Evolutionary conservation across 1,139 yeast species (phyloP).

Genomic region (Nakaseomyces sp.): DNA sequence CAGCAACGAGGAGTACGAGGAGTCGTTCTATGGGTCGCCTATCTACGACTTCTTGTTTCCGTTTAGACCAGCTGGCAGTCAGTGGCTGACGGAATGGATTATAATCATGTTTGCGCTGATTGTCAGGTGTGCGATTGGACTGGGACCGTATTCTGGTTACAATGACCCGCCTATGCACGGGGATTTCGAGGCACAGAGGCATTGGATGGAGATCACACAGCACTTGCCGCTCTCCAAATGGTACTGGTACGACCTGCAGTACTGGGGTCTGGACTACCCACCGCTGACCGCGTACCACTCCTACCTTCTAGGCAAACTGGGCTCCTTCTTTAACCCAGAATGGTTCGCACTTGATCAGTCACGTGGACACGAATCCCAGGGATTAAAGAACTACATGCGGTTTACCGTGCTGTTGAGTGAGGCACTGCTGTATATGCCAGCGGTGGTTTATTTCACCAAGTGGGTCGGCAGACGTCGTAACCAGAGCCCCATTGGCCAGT

Average conservation of each 20-base stretch:
- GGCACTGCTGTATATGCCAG: constrained; percentile 66
- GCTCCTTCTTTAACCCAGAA: constrained; percentile 46
- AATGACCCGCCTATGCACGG: constrained; percentile 73
- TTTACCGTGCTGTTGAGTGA: constrained; percentile 71
- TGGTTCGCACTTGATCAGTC: constrained; percentile 76
- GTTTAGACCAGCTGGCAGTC: constrained; percentile 64
- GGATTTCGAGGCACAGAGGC: constrained; percentile 96
- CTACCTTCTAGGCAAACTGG: constrained; percentile 67
- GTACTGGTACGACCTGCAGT: constrained; percentile 82
- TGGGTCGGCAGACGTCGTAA: constrained; percentile 50
- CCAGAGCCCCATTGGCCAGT: constrained; percentile 63
- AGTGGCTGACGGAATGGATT: constrained; percentile 82
- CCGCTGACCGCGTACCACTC: constrained; percentile 95
- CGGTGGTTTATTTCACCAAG: constrained; percentile 57
- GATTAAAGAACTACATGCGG: constrained; percentile 75
- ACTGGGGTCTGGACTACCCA: constrained; percentile 98
- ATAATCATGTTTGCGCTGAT: constrained; percentile 67
- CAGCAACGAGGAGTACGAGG: constrained; percentile 11
- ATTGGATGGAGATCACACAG: constrained; percentile 90
- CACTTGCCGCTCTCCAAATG: constrained; percentile 66
- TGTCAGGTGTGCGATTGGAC: constrained; percentile 74
- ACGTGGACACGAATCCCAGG: constrained; percentile 59
- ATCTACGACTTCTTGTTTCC: constrained; percentile 51
- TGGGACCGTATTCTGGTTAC: constrained; percentile 79
- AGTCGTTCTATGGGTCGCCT: constrained; percentile 41